phyloP scores from a whole-genome alignment of 768 basidiomycete species.

The Termitomyces sp. region DNA sequence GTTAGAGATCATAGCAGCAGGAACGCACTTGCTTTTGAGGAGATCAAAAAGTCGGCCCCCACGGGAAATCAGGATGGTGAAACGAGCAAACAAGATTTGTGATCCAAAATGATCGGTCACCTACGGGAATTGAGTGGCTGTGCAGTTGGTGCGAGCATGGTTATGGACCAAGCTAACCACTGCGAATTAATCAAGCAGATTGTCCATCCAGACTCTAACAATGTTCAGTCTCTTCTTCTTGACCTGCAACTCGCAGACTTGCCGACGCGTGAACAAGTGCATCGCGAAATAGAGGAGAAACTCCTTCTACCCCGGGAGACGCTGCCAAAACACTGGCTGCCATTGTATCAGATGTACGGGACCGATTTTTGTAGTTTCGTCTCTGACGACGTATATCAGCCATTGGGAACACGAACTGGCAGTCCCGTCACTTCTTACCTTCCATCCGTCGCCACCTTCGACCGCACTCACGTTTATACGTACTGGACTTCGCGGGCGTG shows the following conservation, averaged over 20 bases:
- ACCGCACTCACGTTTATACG: slow-evolving; percentile 73
- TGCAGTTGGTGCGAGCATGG: background rate
- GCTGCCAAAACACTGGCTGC: slow-evolving; percentile 70
- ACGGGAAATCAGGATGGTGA: slow-evolving; percentile 1
- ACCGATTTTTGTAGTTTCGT: slow-evolving; percentile 5
- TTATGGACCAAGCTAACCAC: slow-evolving; percentile 31
- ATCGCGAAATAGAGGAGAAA: slow-evolving; percentile 69
- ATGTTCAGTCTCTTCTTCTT: slow-evolving; percentile 42
- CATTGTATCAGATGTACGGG: slow-evolving; percentile 80
- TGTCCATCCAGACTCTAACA: slow-evolving; percentile 35
- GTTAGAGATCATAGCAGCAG: background rate
- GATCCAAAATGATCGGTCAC: background rate
- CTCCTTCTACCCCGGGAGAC: slow-evolving; percentile 65
- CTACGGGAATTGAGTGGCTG: slow-evolving; percentile 8
- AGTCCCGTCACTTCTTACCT: slow-evolving; percentile 59
- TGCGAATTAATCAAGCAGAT: slow-evolving; percentile 42
- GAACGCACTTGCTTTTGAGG: background rate
- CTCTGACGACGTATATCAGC: slow-evolving; percentile 32
- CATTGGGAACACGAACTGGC: slow-evolving; percentile 67
- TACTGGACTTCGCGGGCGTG: slow-evolving; percentile 72
- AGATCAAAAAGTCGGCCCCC: background rate
- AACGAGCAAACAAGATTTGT: background rate
- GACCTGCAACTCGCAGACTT: slow-evolving; percentile 54
- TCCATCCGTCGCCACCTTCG: slow-evolving; percentile 69
- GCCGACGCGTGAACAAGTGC: slow-evolving; percentile 57